These are phyloP conservation scores for Phytopythium kandeliae DNA, from an alignment of 352 stramenopile genomes.

Conservation along the genomic window DNA sequence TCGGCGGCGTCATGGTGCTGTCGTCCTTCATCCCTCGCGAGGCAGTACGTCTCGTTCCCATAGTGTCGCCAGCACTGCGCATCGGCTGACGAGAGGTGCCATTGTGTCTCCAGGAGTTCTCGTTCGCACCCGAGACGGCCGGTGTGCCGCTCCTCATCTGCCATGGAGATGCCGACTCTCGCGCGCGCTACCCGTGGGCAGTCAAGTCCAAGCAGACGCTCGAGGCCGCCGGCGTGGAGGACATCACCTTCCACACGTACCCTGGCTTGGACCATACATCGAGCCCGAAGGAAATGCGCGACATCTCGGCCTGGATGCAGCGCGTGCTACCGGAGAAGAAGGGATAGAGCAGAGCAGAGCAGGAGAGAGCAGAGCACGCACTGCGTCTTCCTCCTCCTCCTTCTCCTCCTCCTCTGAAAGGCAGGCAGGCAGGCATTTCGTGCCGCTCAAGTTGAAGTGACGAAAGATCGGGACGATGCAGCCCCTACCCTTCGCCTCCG, in stretches of 20 bases:
- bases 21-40: slow-evolving; percentile 67
- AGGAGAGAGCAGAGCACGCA: too few relatives aligned
- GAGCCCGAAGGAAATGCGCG: slow-evolving; percentile 42
- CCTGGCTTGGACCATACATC: slow-evolving; percentile 46
- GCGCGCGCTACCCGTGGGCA: slow-evolving; percentile 42
- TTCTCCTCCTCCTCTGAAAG: neutral
- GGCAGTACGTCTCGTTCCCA: slow-evolving; percentile 13
- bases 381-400: neutral
- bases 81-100: too few relatives aligned
- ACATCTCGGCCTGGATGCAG: slow-evolving; percentile 43
- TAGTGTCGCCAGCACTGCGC: too few relatives aligned
- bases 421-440: neutral
- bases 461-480: neutral
- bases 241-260: slow-evolving; percentile 64
- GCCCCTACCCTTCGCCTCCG: neutral
- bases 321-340: slow-evolving; percentile 29
- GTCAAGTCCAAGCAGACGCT: slow-evolving; percentile 39
- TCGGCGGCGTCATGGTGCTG: slow-evolving; percentile 67
- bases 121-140: slow-evolving; percentile 32
- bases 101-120: slow-evolving; percentile 26
- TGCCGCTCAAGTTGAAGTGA: neutral
- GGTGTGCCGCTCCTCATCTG: slow-evolving; percentile 63
- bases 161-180: slow-evolving; percentile 51
- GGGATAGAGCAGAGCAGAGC: too few relatives aligned
- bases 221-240: slow-evolving; percentile 29